Evolutionary conservation across 257 asterid genomes (phyloP).

Genomic region (Solanum lignicaule): DNA sequence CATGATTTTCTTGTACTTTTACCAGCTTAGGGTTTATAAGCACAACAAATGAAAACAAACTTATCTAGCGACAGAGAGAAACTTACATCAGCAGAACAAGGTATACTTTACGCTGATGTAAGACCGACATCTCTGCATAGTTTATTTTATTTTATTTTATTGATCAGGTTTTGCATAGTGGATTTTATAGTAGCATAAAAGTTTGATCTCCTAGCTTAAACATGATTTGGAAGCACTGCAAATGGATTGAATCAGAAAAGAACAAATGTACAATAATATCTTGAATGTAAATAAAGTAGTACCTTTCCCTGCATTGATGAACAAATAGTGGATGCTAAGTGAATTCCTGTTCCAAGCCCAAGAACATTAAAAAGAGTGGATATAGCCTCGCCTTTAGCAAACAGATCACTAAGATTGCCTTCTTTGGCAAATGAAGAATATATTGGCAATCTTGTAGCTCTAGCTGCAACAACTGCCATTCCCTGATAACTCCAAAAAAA

Average conservation of each 20-base stretch:
- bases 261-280: background rate
- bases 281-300: background rate
- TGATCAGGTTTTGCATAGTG: background rate
- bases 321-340: conserved; percentile 85
- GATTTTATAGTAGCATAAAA: background rate
- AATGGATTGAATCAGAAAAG: background rate
- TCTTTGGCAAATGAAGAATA: conserved; percentile 97
- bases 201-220: background rate
- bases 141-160: background rate
- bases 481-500: conserved; percentile 45
- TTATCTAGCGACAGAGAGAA: background rate
- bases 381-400: conserved; percentile 97
- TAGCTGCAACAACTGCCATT: conserved; percentile 99
- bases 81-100: background rate
- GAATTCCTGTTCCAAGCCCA: conserved; percentile 91
- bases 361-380: conserved; percentile 84
- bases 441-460: conserved; percentile 95
- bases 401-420: conserved; percentile 97
- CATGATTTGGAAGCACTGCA: background rate
- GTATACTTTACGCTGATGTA: background rate
- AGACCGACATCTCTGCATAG: background rate
- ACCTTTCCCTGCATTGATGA: conserved; percentile 93
- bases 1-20: background rate
- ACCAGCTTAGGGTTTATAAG: background rate
- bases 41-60: background rate